A percentile compares a stretch with the other conserved stretches of the same genome.
Conservation (phyloP, 2,329 filamentous ascomycete species). For the Camillea tinctor region DNA sequence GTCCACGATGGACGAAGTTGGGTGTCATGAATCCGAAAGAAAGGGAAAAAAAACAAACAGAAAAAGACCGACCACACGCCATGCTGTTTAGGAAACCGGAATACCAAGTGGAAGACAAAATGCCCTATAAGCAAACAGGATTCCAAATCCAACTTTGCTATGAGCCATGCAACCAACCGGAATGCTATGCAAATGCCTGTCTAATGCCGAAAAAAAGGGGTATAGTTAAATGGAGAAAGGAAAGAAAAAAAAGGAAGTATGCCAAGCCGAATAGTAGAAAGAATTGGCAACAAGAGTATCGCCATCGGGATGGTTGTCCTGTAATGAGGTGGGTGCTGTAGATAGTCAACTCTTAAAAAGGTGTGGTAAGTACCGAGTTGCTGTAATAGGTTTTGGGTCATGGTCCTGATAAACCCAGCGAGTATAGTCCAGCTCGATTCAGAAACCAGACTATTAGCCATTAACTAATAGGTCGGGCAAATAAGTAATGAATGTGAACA, state of each 20-base stretch:
- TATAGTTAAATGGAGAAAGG: constrained; percentile 19
- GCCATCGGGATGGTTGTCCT: neutral
- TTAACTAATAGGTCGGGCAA: constrained; percentile 8
- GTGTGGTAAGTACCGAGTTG: neutral
- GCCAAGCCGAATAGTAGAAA: neutral
- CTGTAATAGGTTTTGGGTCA: neutral
- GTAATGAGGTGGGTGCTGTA: neutral
- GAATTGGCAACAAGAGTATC: neutral
- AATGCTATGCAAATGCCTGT: constrained; percentile 34
- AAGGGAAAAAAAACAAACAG: constrained; percentile 11
- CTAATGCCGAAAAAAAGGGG: constrained; percentile 30
- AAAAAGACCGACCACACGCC: constrained; percentile 20
- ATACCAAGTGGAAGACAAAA: constrained; percentile 16
- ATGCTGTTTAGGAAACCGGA: constrained; percentile 24
- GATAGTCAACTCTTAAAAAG: neutral
- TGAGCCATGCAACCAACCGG: constrained; percentile 29
- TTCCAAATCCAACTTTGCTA: constrained; percentile 32
- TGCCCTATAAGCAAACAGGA: constrained; percentile 25
- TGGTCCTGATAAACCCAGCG: constrained; percentile 1
- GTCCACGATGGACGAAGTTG: neutral
- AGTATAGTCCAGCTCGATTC: neutral
- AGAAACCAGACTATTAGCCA: constrained; percentile 7
- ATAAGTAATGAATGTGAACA: constrained; percentile 1
- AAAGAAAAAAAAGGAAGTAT: constrained; percentile 15
- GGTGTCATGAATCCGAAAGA: neutral